Evolutionary conservation across 768 basidiomycete species (phyloP), one percentile per base, ranked within the genome.

Genomic region (Strobilomyces echinocephalus): DNA sequence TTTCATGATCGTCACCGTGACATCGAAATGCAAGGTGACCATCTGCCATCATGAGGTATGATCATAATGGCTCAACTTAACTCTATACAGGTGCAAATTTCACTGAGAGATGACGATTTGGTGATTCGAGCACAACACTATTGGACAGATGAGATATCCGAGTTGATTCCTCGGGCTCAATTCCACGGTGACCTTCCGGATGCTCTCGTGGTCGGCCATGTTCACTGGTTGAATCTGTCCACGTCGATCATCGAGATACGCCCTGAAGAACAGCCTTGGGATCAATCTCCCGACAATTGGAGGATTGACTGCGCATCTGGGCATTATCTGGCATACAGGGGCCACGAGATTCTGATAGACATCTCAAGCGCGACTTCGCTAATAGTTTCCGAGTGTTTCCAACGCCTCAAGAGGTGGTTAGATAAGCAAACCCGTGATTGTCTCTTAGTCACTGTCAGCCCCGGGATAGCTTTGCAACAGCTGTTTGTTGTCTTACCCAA

Each of bases 181-280:
- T 42, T 69, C 3, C 4, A 1, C 15, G 28, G 26, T 0, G 69
- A 69, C 45, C 53, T 70, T 38, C 69, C 69, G 0, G 28, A 15
- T 1, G 24, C 38, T 0, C 39, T 49, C 31, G 1, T 69, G n/a
- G 3, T 45, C 2, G 51, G 15, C 2, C 55, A 60, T 26, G 50
- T 44, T 15, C 68, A 67, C 30, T 70, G 69, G 67, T 49, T 70
- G 18, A 53, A 65, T 36, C 36, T 66, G 0, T 21, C 49, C 8
- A 52, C 46, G 0, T 8, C 21, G 1, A 45, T 34, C 15, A 60
- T 70, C 4, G 69, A 70, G 21, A 56, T 70, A 26, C 58, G 61
- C 0, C 61, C 64, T n/a, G 30, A 54, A 1, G 24, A 59, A 15
- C 38, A 38, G 11, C 9, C 48, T 0, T 70, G 69, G 69, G 43